phyloP scores from a whole-genome alignment of 1,284 basidiomycete genomes.

The Anthracocystis setariae region DNA sequence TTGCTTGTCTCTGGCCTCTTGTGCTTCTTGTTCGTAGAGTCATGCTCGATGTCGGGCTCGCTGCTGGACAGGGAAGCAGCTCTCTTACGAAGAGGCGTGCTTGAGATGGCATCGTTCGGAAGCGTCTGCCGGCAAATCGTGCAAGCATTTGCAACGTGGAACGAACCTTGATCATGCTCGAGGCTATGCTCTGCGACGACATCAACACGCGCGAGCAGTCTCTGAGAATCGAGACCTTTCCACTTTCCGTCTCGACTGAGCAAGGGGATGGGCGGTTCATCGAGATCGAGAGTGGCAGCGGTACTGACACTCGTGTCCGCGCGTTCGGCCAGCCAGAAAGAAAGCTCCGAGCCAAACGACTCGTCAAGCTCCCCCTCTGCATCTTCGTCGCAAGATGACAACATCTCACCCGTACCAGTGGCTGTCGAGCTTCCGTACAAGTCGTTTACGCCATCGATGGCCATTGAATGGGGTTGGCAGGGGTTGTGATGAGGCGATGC shows the following conservation, averaged over 20 bases:
- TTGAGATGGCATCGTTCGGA: not conserved
- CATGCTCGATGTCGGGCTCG: not conserved
- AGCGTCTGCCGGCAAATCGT: not conserved
- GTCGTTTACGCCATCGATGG: too few species aligned
- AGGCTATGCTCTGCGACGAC: not conserved
- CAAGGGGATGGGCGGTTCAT: slow-evolving; percentile 17
- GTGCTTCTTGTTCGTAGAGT: not conserved
- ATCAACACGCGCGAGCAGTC: not conserved
- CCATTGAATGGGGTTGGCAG: not conserved
- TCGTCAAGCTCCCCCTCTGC: slow-evolving; percentile 37
- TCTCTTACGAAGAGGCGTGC: not conserved
- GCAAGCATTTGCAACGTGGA: too few species aligned
- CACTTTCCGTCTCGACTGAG: slow-evolving; percentile 18
- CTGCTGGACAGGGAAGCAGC: slow-evolving; percentile 1
- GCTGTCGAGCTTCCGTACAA: too few species aligned
- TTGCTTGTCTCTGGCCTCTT: not conserved
- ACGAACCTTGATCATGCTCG: not conserved
- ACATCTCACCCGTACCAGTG: not conserved
- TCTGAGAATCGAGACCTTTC: slow-evolving; percentile 9
- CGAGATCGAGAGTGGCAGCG: slow-evolving; percentile 10
- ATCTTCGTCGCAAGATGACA: slow-evolving; percentile 31
- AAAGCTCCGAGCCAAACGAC: slow-evolving; percentile 9
- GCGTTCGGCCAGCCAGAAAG: slow-evolving; percentile 17
- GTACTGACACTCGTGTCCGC: slow-evolving; percentile 21
- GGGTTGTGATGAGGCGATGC: not conserved